Evolutionary conservation across 2,329 filamentous ascomycete species (phyloP).

Genomic region (Ambrosiella cleistominuta): DNA sequence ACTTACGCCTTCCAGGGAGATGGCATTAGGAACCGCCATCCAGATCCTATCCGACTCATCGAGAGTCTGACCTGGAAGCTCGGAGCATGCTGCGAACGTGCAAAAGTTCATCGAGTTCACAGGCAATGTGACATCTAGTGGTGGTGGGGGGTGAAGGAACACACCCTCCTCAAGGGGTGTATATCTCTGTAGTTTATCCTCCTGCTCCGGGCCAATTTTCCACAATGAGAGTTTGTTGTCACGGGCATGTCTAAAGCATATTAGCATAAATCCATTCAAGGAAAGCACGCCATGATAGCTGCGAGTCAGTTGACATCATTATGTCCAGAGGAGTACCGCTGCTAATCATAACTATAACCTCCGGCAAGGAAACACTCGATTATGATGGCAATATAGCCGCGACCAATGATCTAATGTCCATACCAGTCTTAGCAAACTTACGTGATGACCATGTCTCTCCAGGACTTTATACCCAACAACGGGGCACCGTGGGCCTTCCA

Average conservation of each 20-base stretch:
- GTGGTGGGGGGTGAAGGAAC: slow-evolving; percentile 29
- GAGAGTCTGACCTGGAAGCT: slow-evolving; percentile 15
- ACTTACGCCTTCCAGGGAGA: slow-evolving; percentile 51
- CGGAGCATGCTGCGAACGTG: slow-evolving; percentile 49
- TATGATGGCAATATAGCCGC: too few species aligned
- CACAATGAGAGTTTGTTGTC: slow-evolving; percentile 78
- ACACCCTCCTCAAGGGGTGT: slow-evolving; percentile 18
- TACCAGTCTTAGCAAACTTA: slow-evolving; percentile 29
- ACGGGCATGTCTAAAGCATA: slow-evolving; percentile 54
- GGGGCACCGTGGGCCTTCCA: slow-evolving; percentile 56
- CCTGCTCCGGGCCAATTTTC: slow-evolving; percentile 37
- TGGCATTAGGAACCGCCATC: slow-evolving; percentile 64
- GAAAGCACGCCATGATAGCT: background rate
- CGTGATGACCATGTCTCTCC: slow-evolving; percentile 39
- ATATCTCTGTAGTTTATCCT: slow-evolving; percentile 33
- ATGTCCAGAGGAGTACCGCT: background rate
- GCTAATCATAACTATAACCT: too few species aligned
- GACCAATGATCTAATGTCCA: background rate
- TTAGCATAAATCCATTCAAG: background rate
- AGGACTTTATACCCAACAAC: background rate
- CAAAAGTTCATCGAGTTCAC: slow-evolving; percentile 97
- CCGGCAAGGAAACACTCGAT: too few species aligned
- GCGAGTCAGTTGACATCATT: background rate
- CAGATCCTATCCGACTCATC: slow-evolving; percentile 31
- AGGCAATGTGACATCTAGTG: slow-evolving; percentile 56